A percentile compares a stretch with the other conserved stretches of the same genome.
Conservation (phyloP, 148 eudicot genomes). For the Limonium bicolor region DNA sequence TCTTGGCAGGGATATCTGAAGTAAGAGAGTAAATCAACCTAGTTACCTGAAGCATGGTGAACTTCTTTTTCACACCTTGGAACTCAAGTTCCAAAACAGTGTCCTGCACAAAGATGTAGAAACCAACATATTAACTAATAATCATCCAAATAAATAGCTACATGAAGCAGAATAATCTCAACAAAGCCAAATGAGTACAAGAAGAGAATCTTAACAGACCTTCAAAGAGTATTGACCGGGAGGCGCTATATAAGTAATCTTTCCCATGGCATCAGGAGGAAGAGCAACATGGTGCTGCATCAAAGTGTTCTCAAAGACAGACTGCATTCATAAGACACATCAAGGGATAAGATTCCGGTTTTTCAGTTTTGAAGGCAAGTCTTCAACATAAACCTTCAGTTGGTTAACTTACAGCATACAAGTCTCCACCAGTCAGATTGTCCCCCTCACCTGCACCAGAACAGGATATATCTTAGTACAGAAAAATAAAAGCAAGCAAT, state of each 20-base stretch:
- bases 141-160: neutral
- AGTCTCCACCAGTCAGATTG: conserved; percentile 88
- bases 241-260: conserved; percentile 84
- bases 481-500: neutral
- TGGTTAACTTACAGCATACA: conserved; percentile 79
- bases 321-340: conserved; percentile 25
- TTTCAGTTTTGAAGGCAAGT: neutral
- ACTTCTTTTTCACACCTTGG: conserved; percentile 88
- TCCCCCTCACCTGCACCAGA: conserved; percentile 81
- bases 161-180: neutral
- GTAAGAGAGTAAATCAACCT: neutral
- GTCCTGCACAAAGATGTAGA: conserved; percentile 37
- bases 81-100: conserved; percentile 96
- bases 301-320: conserved; percentile 73
- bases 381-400: neutral
- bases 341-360: conserved; percentile 7
- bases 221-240: conserved; percentile 85
- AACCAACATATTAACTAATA: neutral
- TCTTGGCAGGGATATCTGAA: no score
- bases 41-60: conserved; percentile 94
- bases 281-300: conserved; percentile 80
- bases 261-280: conserved; percentile 98
- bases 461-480: conserved; percentile 1
- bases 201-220: conserved; percentile 25
- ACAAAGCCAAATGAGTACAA: neutral